These are phyloP conservation scores for Elsinoe fawcettii DNA, from an alignment of 2,329 filamentous ascomycete species.

Conservation along the genomic window DNA sequence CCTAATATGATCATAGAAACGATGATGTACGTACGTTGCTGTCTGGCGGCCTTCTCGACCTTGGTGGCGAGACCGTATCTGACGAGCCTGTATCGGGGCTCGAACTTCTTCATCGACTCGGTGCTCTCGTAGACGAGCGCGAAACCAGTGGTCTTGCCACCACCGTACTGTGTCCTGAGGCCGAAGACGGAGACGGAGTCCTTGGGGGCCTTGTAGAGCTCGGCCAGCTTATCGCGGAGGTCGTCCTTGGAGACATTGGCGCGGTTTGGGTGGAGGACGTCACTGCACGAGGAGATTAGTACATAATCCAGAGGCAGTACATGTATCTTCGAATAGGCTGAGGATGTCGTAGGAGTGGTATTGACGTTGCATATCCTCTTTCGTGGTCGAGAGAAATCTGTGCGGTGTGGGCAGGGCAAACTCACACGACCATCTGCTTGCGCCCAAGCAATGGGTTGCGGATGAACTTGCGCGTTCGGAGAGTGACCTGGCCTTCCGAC, in stretches of 20 bases:
- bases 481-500: constrained; percentile 62
- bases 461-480: constrained; percentile 99
- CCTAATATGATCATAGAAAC: background rate
- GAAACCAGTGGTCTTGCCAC: constrained; percentile 99
- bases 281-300: constrained; percentile 49
- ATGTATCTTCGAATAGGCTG: background rate
- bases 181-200: constrained; percentile 97
- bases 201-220: constrained; percentile 97
- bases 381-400: constrained; percentile 13
- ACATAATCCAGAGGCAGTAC: background rate
- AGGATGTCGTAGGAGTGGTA: background rate
- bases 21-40: constrained; percentile 77
- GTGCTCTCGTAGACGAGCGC: constrained; percentile 96
- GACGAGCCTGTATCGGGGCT: constrained; percentile 95
- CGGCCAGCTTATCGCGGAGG: constrained; percentile 87
- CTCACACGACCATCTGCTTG: constrained; percentile 98
- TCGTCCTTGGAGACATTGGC: constrained; percentile 99
- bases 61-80: constrained; percentile 86
- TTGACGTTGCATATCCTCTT: background rate
- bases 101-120: constrained; percentile 99
- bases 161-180: constrained; percentile 97
- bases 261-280: constrained; percentile 98
- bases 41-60: constrained; percentile 95
- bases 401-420: constrained; percentile 18
- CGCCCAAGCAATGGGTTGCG: constrained; percentile 97